These are phyloP conservation scores for Castanea mollissima DNA, from an alignment of 306 rosid species.

Conservation along the genomic window DNA sequence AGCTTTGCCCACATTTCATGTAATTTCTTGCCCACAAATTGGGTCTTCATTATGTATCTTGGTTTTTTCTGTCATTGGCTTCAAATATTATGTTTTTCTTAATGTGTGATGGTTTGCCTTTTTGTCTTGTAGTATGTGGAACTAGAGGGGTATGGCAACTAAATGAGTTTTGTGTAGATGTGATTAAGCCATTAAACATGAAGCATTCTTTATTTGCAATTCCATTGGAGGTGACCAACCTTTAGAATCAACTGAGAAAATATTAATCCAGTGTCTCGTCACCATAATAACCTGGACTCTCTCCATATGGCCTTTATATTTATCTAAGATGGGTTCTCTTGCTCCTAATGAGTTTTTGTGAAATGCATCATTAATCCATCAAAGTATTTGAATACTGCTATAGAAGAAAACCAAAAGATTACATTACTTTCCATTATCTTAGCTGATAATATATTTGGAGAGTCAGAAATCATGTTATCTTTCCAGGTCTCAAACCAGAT, in stretches of 20 bases:
- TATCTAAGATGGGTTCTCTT: too few species aligned
- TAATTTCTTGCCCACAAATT: background rate
- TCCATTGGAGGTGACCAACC: slow-evolving; percentile 75
- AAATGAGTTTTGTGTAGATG: slow-evolving; percentile 78
- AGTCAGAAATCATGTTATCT: too few species aligned
- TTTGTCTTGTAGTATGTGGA: slow-evolving; percentile 58
- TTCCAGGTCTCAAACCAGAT: too few species aligned
- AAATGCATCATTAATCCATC: too few species aligned
- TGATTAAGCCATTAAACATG: slow-evolving; percentile 41
- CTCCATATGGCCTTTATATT: too few species aligned
- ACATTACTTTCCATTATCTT: too few species aligned
- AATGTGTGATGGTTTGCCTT: background rate
- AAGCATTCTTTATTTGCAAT: slow-evolving; percentile 87
- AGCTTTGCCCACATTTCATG: background rate
- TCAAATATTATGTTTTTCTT: background rate
- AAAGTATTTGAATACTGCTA: too few species aligned
- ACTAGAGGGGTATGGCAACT: slow-evolving; percentile 73
- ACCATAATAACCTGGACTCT: too few species aligned
- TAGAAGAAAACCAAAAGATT: too few species aligned
- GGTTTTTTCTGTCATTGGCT: background rate
- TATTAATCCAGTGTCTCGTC: too few species aligned
- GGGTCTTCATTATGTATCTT: background rate
- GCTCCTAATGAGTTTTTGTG: too few species aligned
- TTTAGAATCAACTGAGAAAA: background rate
- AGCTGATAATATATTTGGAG: too few species aligned